Percentiles rank a stretch among this genome's conserved stretches.
Evolutionary conservation across 805 yeast species (phyloP).

Genomic region (Starmerella scarabaei): DNA sequence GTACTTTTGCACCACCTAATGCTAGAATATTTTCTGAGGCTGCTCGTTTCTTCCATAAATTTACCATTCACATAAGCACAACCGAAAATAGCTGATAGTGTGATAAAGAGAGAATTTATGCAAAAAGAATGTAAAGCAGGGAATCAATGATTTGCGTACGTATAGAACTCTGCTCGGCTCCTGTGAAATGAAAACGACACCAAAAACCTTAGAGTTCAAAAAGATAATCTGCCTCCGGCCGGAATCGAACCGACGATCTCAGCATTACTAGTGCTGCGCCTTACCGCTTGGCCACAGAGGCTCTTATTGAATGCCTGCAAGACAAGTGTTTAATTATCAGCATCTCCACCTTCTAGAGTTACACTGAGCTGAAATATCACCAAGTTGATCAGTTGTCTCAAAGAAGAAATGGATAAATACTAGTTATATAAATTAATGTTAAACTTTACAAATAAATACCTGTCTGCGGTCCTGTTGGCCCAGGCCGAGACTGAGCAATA

Average conservation of each 20-base stretch:
- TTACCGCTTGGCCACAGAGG: constrained; percentile 61
- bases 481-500: neutral
- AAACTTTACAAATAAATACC: constrained; percentile 6
- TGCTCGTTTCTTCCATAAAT: constrained; percentile 5
- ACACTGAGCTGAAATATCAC: no score
- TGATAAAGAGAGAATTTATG: no score
- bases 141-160: no score
- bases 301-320: no score
- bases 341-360: no score
- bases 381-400: neutral
- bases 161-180: no score
- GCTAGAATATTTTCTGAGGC: constrained; percentile 19
- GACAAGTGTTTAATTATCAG: no score
- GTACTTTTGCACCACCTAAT: constrained; percentile 21
- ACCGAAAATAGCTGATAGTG: no score
- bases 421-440: constrained; percentile 3
- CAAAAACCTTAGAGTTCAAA: neutral
- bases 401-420: neutral
- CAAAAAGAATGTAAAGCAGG: no score
- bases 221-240: constrained; percentile 42
- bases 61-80: no score
- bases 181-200: no score
- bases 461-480: neutral
- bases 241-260: constrained; percentile 72
- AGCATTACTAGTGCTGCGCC: constrained; percentile 85